Evolutionary conservation across 2,329 filamentous ascomycete species (phyloP).

Genomic region (Cladobotryum protrusum): DNA sequence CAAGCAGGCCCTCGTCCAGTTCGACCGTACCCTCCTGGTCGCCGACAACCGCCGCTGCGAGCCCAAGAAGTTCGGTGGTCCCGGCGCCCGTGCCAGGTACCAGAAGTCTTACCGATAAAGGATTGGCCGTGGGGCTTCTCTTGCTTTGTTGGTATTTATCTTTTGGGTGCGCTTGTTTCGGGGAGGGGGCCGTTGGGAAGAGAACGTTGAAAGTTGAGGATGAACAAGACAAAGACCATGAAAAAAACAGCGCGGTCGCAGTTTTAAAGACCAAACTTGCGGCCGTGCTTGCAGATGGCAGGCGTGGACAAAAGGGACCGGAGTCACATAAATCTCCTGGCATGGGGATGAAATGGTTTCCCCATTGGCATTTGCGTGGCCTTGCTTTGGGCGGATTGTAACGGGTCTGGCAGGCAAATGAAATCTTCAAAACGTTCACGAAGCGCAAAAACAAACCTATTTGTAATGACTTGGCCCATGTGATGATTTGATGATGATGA

Average conservation of each 20-base stretch:
- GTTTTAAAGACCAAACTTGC: too few species aligned
- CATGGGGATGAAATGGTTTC: constrained; percentile 31
- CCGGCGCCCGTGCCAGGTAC: constrained; percentile 91
- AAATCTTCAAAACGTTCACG: constrained; percentile 40
- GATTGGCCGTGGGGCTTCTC: constrained; percentile 7
- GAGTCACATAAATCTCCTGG: constrained; percentile 33
- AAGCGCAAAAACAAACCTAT: constrained; percentile 7
- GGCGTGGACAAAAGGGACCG: constrained; percentile 24
- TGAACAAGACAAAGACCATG: too few species aligned
- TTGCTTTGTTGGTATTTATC: too few species aligned
- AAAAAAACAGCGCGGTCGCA: too few species aligned
- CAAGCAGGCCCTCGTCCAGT: constrained; percentile 93
- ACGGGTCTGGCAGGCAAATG: constrained; percentile 47
- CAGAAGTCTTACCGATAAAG: constrained; percentile 99
- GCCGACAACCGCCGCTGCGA: constrained; percentile 99
- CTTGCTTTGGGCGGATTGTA: constrained; percentile 44
- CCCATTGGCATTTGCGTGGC: constrained; percentile 46
- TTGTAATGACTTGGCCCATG: too few species aligned
- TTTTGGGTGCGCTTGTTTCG: too few species aligned
- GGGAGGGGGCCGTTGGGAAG: too few species aligned
- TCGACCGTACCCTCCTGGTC: constrained; percentile 94
- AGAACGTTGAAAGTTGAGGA: too few species aligned
- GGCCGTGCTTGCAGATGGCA: too few species aligned
- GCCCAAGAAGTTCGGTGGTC: constrained; percentile 97
- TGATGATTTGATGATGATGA: too few species aligned